These are phyloP conservation scores for Monilinia vaccinii-corymbosi DNA, from an alignment of 2,329 filamentous ascomycete species.

Conservation along the genomic window DNA sequence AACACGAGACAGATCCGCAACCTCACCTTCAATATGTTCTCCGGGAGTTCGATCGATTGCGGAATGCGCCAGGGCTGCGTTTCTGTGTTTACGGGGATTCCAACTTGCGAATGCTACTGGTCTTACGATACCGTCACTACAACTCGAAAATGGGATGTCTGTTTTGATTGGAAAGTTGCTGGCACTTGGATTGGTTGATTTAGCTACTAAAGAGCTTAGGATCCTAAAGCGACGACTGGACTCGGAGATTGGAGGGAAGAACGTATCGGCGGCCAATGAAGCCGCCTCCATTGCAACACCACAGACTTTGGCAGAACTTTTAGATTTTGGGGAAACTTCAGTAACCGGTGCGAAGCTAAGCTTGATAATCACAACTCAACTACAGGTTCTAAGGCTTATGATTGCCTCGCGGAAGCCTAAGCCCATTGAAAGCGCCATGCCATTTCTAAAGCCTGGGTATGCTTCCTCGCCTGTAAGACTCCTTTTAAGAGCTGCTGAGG, in stretches of 20 bases:
- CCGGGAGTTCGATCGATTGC: conserved; percentile 30
- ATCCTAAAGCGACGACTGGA: conserved; percentile 57
- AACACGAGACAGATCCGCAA: conserved; percentile 32
- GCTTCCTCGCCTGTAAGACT: conserved; percentile 50
- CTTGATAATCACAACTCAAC: conserved; percentile 54
- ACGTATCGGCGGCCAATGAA: conserved; percentile 17
- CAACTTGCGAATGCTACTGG: conserved; percentile 42
- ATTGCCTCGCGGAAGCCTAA: conserved; percentile 49
- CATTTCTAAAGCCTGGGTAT: conserved; percentile 44
- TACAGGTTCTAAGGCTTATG: conserved; percentile 56
- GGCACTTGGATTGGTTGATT: conserved; percentile 52
- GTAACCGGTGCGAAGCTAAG: conserved; percentile 37
- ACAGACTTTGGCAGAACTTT: conserved; percentile 45
- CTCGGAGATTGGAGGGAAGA: conserved; percentile 24
- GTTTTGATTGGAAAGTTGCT: conserved; percentile 59
- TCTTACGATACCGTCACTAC: conserved; percentile 49
- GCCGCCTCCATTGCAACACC: conserved; percentile 32
- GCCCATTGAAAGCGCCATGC: conserved; percentile 47
- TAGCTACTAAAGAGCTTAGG: conserved; percentile 60
- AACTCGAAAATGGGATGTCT: conserved; percentile 66
- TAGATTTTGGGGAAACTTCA: conserved; percentile 47
- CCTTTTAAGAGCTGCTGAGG: conserved; percentile 37
- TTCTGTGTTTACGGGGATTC: conserved; percentile 51
- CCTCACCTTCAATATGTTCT: conserved; percentile 27
- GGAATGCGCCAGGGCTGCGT: conserved; percentile 61